phyloP scores from a whole-genome alignment of 192 early-diverging fungal genomes.

The Chytriomyces sp. region DNA sequence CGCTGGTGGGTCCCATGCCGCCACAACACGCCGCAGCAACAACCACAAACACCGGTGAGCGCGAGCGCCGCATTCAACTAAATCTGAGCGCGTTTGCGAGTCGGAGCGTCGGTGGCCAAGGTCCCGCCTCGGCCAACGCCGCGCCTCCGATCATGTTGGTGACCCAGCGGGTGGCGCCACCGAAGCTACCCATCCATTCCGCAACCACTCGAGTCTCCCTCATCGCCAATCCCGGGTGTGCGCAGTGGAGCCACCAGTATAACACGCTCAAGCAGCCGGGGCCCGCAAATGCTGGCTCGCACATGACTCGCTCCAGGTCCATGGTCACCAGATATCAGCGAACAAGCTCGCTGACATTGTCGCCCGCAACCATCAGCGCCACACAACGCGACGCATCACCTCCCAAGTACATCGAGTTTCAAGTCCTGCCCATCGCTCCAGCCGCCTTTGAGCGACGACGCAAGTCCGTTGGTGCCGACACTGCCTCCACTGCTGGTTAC shows the following conservation, averaged over 20 bases:
- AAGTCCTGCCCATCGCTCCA: constrained; percentile 22
- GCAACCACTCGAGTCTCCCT: not conserved
- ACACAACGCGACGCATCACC: not conserved
- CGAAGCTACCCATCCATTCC: not conserved
- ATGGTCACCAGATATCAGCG: not conserved
- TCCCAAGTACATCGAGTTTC: constrained; percentile 3
- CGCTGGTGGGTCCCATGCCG: too few species aligned
- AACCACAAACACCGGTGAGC: too few species aligned
- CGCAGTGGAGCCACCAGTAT: too few species aligned
- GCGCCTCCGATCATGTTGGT: too few species aligned
- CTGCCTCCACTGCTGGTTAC: not conserved
- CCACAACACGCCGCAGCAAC: too few species aligned
- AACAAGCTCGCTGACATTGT: not conserved
- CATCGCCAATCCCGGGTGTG: too few species aligned
- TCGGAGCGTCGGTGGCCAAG: too few species aligned
- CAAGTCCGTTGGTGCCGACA: not conserved
- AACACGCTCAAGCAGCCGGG: too few species aligned
- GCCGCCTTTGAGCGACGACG: constrained; percentile 19
- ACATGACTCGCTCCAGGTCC: not conserved
- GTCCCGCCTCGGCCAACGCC: not conserved
- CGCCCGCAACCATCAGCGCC: not conserved
- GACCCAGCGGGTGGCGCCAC: not conserved
- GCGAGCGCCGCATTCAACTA: too few species aligned
- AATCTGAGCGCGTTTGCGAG: too few species aligned
- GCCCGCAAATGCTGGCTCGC: too few species aligned